Percentiles rank a stretch among this genome's conserved stretches.
phyloP scores from a whole-genome alignment of 305 asterid genomes.

The Fraxinus ornus region DNA sequence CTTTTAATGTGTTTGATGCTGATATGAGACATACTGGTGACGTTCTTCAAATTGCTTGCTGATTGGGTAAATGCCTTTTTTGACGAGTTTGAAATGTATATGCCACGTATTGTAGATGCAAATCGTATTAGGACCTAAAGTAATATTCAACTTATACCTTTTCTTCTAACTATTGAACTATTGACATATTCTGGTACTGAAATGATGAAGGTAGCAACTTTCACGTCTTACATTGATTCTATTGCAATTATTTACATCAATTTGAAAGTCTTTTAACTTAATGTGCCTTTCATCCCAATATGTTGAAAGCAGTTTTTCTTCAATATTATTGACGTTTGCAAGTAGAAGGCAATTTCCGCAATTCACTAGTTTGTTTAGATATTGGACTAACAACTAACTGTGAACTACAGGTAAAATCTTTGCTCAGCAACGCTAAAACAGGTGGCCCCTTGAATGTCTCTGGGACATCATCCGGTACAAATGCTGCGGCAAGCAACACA shows the following conservation, averaged over 20 bases:
- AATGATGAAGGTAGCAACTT: conserved; percentile 7
- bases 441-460: conserved; percentile 64
- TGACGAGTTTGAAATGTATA: background rate
- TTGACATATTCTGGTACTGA: background rate
- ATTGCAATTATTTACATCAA: background rate
- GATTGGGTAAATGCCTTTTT: background rate
- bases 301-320: background rate
- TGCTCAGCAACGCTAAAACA: conserved; percentile 71
- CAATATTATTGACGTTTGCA: conserved; percentile 7
- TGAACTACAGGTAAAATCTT: conserved; percentile 70
- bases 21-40: background rate
- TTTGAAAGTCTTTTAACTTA: background rate
- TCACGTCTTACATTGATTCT: background rate
- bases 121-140: background rate
- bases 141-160: background rate
- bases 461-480: conserved; percentile 66
- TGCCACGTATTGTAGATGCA: background rate
- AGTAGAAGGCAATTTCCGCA: background rate
- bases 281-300: background rate
- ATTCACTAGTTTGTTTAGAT: background rate
- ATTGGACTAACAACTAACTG: conserved; percentile 7
- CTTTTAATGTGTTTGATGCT: background rate
- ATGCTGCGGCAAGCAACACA: conserved; percentile 60
- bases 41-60: background rate
- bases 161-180: background rate